Evolutionary conservation across 2,329 filamentous ascomycete genomes (phyloP).

Genomic region (Fusarium sororula): DNA sequence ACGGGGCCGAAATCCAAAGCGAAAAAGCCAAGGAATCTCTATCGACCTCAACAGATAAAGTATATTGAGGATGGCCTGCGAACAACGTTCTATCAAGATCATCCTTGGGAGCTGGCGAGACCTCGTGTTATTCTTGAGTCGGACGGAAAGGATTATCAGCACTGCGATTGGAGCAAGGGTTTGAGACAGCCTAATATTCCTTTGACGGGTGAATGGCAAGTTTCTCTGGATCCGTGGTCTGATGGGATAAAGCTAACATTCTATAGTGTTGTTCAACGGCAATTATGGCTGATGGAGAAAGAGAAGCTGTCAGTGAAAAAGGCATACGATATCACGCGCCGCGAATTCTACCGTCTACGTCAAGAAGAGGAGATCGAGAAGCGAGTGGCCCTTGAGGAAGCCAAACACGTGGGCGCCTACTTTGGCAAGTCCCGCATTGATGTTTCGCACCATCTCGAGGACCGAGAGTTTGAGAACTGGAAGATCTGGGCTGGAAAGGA

Average conservation of each 20-base stretch:
- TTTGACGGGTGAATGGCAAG: conserved; percentile 71
- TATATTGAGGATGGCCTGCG: conserved; percentile 89
- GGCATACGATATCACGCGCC: conserved; percentile 87
- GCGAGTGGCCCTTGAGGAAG: conserved; percentile 88
- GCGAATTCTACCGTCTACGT: conserved; percentile 88
- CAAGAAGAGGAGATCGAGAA: conserved; percentile 84
- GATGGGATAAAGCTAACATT: conserved; percentile 22
- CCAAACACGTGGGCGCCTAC: conserved; percentile 83
- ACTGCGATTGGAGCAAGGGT: conserved; percentile 80
- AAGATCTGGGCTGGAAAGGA: conserved; percentile 75
- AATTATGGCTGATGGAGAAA: conserved; percentile 81
- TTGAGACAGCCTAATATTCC: conserved; percentile 78
- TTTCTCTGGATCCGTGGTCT: neutral
- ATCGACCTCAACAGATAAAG: conserved; percentile 78
- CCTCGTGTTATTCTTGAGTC: conserved; percentile 86
- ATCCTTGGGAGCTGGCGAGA: conserved; percentile 95
- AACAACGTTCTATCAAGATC: conserved; percentile 86
- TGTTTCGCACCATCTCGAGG: conserved; percentile 83
- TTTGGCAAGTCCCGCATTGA: conserved; percentile 83
- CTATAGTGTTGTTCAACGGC: conserved; percentile 87
- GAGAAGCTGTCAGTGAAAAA: conserved; percentile 37
- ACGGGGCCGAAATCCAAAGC: conserved; percentile 41
- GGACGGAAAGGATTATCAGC: conserved; percentile 82
- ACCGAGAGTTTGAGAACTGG: conserved; percentile 83
- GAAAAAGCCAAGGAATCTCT: conserved; percentile 74